phyloP scores from a whole-genome alignment of 2,329 filamentous ascomycete genomes.

The Lecanicillium sp. region DNA sequence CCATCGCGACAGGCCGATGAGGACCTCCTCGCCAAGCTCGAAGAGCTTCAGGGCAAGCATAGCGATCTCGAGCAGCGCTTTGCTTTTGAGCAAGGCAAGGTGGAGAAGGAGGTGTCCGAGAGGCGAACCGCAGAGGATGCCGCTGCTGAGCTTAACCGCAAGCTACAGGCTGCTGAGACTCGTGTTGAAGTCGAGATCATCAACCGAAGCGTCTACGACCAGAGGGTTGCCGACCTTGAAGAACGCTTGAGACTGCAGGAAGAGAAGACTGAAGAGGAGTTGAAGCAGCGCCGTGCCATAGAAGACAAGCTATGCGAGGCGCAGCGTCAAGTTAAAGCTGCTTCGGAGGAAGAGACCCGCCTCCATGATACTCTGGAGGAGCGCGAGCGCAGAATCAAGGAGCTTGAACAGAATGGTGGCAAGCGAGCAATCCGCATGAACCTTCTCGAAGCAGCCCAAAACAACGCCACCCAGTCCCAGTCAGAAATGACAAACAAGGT shows the following conservation, averaged over 20 bases:
- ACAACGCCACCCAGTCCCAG: conserved; percentile 45
- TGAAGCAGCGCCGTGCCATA: conserved; percentile 54
- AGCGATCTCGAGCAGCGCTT: conserved; percentile 52
- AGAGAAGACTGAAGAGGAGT: conserved; percentile 55
- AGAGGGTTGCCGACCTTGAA: conserved; percentile 62
- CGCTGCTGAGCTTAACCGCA: conserved; percentile 43
- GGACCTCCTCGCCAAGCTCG: conserved; percentile 43
- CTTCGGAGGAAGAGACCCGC: conserved; percentile 65
- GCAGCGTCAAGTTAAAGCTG: conserved; percentile 60
- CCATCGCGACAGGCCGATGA: conserved; percentile 32
- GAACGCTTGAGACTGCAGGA: conserved; percentile 59
- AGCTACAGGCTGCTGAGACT: conserved; percentile 49
- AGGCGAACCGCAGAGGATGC: conserved; percentile 47
- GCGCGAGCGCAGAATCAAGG: conserved; percentile 58
- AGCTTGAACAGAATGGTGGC: conserved; percentile 46
- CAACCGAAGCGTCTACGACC: conserved; percentile 50
- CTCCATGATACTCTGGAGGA: conserved; percentile 61
- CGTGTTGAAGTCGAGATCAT: conserved; percentile 54
- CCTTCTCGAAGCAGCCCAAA: conserved; percentile 61
- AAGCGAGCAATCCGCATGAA: conserved; percentile 54
- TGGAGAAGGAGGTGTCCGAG: conserved; percentile 39
- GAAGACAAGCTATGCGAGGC: conserved; percentile 67
- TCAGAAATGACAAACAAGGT: conserved; percentile 49
- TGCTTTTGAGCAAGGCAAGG: conserved; percentile 36
- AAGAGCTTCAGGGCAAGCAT: conserved; percentile 53